Base-by-base conservation (phyloP, 768 basidiomycete species). In the Boletus eberwhitei region DNA sequence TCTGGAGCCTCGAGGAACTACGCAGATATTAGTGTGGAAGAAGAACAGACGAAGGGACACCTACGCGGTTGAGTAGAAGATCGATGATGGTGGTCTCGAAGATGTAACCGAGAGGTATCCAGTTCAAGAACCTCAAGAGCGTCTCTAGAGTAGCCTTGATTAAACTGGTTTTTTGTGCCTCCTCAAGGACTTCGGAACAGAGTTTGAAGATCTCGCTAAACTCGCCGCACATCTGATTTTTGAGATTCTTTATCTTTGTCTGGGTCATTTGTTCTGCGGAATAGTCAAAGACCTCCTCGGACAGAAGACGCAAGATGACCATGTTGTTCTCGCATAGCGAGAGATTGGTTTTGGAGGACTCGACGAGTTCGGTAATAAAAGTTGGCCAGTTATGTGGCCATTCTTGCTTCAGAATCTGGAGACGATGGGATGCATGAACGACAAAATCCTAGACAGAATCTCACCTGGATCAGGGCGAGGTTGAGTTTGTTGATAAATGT, bases 361-460 rank as follows among this genome's bases (percentile, higher is more conserved):
- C 88, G 55, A 98, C 94, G 43, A 98, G 90, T 72, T 98, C 95
- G 12, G 90, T 86, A 64, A 98, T 97, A 77, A 98, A 98, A 21
- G 83, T 90, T 32, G 96, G 95, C 97, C 97, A 99, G 66, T 97
- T 94, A 70, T 97, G 92, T 24, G 96, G 96, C 97, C 97, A 99
- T 71, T 98, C 97, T 77, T 98, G 97, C 74, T 98, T 99, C 60
- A 99, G 77, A 57, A 99, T 97, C 94, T 99, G 66, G 19, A 48
- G 19, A 32, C 24, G 38, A 53, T 42, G 6, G 22, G 7, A 48
- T 45, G 48, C 19, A 57, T 65, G 55, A 49, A 54, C 42, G n/a
- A 36, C 4, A 5, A 34, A 8, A 41, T 19, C 0, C 3, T 31
- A 43, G 45, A 42, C 8, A 48, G 40, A 31, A 55, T 71, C 80